A percentile compares a stretch with the other conserved stretches of the same genome.
Evolutionary conservation across 2,329 filamentous ascomycete species (phyloP).

Genomic region (Phaeosphaeriaceae sp.): DNA sequence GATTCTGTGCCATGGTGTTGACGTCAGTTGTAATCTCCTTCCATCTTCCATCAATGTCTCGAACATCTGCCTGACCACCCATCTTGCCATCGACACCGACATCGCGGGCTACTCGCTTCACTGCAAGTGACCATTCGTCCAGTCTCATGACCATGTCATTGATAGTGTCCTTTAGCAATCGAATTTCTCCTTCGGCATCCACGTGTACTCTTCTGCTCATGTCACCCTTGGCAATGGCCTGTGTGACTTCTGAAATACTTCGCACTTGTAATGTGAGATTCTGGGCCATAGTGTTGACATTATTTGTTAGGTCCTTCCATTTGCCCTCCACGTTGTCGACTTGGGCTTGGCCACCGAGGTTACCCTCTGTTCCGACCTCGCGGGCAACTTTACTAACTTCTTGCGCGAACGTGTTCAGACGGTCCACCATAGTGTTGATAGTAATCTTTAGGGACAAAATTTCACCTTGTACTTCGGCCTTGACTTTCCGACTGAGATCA

Average conservation of each 20-base stretch:
- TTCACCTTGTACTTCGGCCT: conserved; percentile 59
- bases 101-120: conserved; percentile 94
- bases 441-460: conserved; percentile 79
- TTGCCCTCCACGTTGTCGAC: conserved; percentile 71
- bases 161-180: conserved; percentile 93
- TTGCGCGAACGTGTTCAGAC: conserved; percentile 68
- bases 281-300: conserved; percentile 71
- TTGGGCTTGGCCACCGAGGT: conserved; percentile 67
- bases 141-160: conserved; percentile 98
- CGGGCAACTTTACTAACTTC: conserved; percentile 70
- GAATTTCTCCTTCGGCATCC: conserved; percentile 91
- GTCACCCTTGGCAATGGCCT: conserved; percentile 93
- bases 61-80: conserved; percentile 94
- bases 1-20: conserved; percentile 83
- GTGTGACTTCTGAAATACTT: conserved; percentile 91
- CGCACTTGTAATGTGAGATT: conserved; percentile 74
- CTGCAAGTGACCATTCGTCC: conserved; percentile 94
- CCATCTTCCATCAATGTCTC: conserved; percentile 91
- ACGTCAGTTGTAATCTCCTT: conserved; percentile 98
- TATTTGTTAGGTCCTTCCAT: conserved; percentile 71
- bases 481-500: conserved; percentile 60
- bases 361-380: conserved; percentile 69
- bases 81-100: conserved; percentile 98
- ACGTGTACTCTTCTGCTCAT: conserved; percentile 97
- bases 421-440: conserved; percentile 72